A percentile compares a stretch with the other conserved stretches of the same genome.
Conservation (phyloP, 2,329 filamentous ascomycete genomes). For the Fusarium cicatricum region DNA sequence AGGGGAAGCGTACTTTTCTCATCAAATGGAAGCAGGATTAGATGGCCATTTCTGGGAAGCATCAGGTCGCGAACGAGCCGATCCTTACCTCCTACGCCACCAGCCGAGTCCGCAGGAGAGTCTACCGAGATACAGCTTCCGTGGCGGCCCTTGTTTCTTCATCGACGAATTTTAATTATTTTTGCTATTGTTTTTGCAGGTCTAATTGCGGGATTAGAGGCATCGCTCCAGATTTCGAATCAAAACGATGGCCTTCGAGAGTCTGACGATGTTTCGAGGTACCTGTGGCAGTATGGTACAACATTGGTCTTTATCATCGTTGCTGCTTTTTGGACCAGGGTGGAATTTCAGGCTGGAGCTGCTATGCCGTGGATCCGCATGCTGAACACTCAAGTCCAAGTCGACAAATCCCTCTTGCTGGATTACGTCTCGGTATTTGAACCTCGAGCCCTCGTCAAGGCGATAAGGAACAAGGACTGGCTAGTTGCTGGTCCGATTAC, state of each 20-base stretch:
- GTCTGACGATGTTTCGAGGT: constrained; percentile 40
- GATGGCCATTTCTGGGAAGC: constrained; percentile 42
- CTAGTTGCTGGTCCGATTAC: constrained; percentile 42
- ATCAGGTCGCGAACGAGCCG: constrained; percentile 32
- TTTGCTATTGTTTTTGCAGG: constrained; percentile 44
- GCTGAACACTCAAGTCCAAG: constrained; percentile 40
- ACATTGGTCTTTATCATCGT: constrained; percentile 46
- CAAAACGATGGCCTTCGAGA: constrained; percentile 43
- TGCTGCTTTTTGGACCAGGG: constrained; percentile 47
- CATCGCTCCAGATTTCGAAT: constrained; percentile 44
- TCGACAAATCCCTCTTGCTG: constrained; percentile 47
- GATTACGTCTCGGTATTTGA: constrained; percentile 48
- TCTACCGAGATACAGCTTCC: constrained; percentile 43
- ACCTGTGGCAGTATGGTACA: constrained; percentile 50
- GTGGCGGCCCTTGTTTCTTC: constrained; percentile 50
- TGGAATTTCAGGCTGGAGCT: constrained; percentile 51
- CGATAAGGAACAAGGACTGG: constrained; percentile 47
- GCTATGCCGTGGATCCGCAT: constrained; percentile 51
- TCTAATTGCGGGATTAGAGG: constrained; percentile 44
- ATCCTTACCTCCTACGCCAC: constrained; percentile 24
- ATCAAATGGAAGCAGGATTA: constrained; percentile 14
- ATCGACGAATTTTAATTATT: constrained; percentile 42
- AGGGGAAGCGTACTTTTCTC: constrained; percentile 17
- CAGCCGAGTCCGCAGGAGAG: constrained; percentile 19
- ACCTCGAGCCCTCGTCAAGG: constrained; percentile 40